Base-by-base conservation (phyloP, 176 grass and related monocot species). In the Hordeum marinum region DNA sequence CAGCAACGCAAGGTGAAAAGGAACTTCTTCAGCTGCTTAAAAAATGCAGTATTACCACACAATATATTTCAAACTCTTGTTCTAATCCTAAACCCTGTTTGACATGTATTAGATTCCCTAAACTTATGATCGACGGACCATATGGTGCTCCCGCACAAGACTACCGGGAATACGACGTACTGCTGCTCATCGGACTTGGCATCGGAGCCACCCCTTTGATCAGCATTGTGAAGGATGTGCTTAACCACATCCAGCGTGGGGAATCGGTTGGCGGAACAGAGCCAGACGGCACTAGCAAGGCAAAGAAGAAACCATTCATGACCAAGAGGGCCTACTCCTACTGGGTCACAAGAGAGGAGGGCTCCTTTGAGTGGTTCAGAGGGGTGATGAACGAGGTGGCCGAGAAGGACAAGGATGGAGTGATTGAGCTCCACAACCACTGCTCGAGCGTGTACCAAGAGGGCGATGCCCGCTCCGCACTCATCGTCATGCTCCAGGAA, bases 361-460 rank as follows among this genome's bases (percentile, higher is more conserved):
- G 93, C 20, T 95, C 93, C 0, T 98, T 98, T 18, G 96, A 98
- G 31, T 98, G 96, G 96, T 98, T 98, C 84, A 81, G 91, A 59
- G 96, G 96, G 40, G 92, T 98, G 64, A 95, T 98, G 96, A 91
- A 95, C 54, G 96, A 98, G 75, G 96, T 98, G 58, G 88, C 96
- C 24, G 96, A 98, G 86, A 94, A 86, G 57, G 96, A 98, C 65
- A 94, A 76, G 74, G 76, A 86, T 4, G 89, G 93, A 7, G 93
- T 95, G 12, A 98, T 98, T 62, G 96, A 98, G 78, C 90, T 98
- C 37, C 96, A 95, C 88, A 98, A 95, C 75, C 86, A 98, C 61
- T 98, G 96, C 81, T 91, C 96, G 0, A 98, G 96, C 31, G 93
- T 95, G 34, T 98, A 98, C 14, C 84, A 98, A 78, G 93, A 98